These are phyloP conservation scores for Cladophialophora bantiana DNA, from an alignment of 2,329 filamentous ascomycete genomes.

Conservation along the genomic window DNA sequence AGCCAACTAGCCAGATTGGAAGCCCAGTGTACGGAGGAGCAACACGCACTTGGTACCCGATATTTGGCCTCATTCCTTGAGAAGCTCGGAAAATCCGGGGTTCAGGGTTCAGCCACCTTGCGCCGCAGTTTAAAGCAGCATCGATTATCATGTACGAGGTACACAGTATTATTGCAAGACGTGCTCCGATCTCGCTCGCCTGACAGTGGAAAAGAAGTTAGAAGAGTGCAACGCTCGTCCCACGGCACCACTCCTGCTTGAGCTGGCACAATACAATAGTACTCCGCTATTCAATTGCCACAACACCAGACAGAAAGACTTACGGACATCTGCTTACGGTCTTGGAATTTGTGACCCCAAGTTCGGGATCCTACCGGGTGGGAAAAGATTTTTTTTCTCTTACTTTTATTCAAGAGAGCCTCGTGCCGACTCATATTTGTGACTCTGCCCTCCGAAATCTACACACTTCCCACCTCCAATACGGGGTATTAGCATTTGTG, in stretches of 20 bases:
- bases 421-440: neutral
- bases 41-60: neutral
- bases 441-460: neutral
- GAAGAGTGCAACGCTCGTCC: constrained; percentile 3
- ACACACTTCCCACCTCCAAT: neutral
- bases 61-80: neutral
- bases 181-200: constrained; percentile 5
- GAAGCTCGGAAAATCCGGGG: neutral
- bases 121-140: constrained; percentile 1
- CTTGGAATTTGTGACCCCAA: neutral
- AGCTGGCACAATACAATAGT: neutral
- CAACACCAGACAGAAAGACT: neutral
- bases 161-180: neutral
- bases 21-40: too few species aligned
- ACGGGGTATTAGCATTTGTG: neutral
- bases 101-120: neutral
- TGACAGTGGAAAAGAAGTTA: neutral
- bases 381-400: neutral
- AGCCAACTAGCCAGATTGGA: too few species aligned
- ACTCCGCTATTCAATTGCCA: neutral
- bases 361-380: neutral
- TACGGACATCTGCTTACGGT: constrained; percentile 7
- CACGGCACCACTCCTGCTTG: neutral
- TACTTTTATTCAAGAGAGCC: neutral
- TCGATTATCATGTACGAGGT: neutral